A percentile compares a stretch with the other conserved stretches of the same genome.
Conservation (phyloP, 768 basidiomycete genomes). For the Lactarius akahatsu region DNA sequence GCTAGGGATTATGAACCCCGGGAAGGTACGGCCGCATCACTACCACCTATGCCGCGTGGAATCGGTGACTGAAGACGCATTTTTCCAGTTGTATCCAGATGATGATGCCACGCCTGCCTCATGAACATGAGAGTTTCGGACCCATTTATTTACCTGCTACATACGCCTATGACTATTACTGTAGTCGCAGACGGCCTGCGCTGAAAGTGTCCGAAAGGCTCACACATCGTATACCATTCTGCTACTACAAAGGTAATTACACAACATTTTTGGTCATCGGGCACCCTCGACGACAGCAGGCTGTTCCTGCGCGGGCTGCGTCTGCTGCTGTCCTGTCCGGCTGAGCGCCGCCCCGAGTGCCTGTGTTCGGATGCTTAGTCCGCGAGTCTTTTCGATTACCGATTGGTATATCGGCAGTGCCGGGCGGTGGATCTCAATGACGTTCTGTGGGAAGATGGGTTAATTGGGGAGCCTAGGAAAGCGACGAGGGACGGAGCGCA, state of each 20-base stretch:
- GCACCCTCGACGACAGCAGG: slow-evolving; percentile 31
- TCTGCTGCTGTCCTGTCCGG: slow-evolving; percentile 33
- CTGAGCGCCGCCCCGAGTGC: slow-evolving; percentile 80
- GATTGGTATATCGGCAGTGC: slow-evolving; percentile 89
- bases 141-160: too few species aligned
- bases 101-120: neutral
- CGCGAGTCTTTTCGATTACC: slow-evolving; percentile 93
- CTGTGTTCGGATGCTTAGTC: slow-evolving; percentile 82
- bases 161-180: too few species aligned
- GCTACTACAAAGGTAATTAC: slow-evolving; percentile 3
- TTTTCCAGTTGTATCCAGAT: slow-evolving; percentile 17
- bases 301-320: slow-evolving; percentile 26
- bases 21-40: slow-evolving; percentile 51
- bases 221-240: slow-evolving; percentile 3
- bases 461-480: neutral
- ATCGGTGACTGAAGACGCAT: too few species aligned
- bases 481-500: slow-evolving; percentile 36
- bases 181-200: neutral
- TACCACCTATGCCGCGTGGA: too few species aligned
- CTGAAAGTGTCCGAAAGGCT: neutral
- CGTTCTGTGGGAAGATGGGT: slow-evolving; percentile 59
- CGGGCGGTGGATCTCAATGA: slow-evolving; percentile 92
- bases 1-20: slow-evolving; percentile 75
- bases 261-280: slow-evolving; percentile 24
- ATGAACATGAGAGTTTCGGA: neutral